Percentiles rank a stretch among this genome's conserved stretches.
Conservation (phyloP, 2,329 filamentous ascomycete genomes). For the Chaetomiaceae sp. region DNA sequence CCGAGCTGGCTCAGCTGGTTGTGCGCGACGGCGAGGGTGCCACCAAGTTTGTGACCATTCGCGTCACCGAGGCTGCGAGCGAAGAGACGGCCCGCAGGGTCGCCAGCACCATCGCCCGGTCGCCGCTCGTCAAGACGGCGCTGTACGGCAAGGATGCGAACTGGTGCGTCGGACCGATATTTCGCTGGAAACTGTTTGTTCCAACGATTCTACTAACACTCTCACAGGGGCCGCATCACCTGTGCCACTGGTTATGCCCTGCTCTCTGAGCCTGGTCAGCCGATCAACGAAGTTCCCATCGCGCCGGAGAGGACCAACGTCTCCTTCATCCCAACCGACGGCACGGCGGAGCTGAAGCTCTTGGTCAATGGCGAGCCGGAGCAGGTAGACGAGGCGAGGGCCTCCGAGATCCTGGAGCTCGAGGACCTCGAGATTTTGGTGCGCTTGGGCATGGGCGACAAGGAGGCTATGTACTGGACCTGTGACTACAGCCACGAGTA, state of each 20-base stretch:
- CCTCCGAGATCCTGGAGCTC: slow-evolving; percentile 68
- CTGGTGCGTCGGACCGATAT: slow-evolving; percentile 53
- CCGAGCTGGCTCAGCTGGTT: slow-evolving; percentile 82
- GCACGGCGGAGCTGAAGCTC: slow-evolving; percentile 68
- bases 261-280: slow-evolving; percentile 51
- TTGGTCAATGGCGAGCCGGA: slow-evolving; percentile 76
- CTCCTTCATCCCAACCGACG: slow-evolving; percentile 71
- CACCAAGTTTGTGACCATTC: slow-evolving; percentile 95
- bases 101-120: slow-evolving; percentile 81
- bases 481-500: slow-evolving; percentile 85
- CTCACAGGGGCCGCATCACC: slow-evolving; percentile 70
- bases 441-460: slow-evolving; percentile 59
- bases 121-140: slow-evolving; percentile 92
- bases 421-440: slow-evolving; percentile 78
- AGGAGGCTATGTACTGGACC: slow-evolving; percentile 72
- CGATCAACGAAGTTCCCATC: slow-evolving; percentile 56
- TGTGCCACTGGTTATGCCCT: slow-evolving; percentile 84
- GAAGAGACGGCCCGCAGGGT: slow-evolving; percentile 69
- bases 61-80: slow-evolving; percentile 65
- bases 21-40: slow-evolving; percentile 95
- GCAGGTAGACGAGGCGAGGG: slow-evolving; percentile 66
- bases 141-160: slow-evolving; percentile 96
- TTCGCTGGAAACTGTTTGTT: not conserved
- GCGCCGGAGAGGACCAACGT: slow-evolving; percentile 67
- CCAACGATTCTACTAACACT: slow-evolving; percentile 11